Percentiles rank a stretch among this genome's conserved stretches.
Conservation (phyloP, 106 monocot species). For the Gastrodia elata region DNA sequence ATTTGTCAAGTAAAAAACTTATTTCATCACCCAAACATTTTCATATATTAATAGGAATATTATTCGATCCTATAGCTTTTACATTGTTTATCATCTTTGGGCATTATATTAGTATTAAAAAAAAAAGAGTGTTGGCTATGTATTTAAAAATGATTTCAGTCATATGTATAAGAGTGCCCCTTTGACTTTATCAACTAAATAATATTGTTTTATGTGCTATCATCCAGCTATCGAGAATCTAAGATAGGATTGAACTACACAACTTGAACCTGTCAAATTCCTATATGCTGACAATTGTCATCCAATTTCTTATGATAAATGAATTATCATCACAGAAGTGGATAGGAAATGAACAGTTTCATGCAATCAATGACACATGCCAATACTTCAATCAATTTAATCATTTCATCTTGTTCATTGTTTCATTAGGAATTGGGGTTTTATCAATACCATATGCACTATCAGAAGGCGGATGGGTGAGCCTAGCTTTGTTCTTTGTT, state of each 20-base stretch:
- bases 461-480: conserved; percentile 57
- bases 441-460: conserved; percentile 66
- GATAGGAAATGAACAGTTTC: neutral
- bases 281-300: neutral
- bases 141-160: too few species aligned
- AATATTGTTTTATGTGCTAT: too few species aligned
- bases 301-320: neutral
- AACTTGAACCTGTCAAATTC: neutral
- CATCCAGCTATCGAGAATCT: too few species aligned
- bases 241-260: neutral
- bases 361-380: neutral
- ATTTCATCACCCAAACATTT: too few species aligned
- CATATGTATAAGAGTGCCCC: too few species aligned
- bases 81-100: too few species aligned
- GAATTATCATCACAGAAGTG: neutral
- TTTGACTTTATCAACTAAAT: too few species aligned
- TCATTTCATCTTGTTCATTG: neutral
- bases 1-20: too few species aligned
- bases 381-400: neutral
- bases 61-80: too few species aligned
- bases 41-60: too few species aligned
- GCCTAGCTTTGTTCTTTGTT: conserved; percentile 35
- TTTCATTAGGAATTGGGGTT: conserved; percentile 46
- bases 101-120: too few species aligned
- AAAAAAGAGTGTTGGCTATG: too few species aligned